Percentiles rank a stretch among this genome's conserved stretches.
Evolutionary conservation across 371 early-diverging fungal species (phyloP).

Genomic region (Phascolomyces articulosus): DNA sequence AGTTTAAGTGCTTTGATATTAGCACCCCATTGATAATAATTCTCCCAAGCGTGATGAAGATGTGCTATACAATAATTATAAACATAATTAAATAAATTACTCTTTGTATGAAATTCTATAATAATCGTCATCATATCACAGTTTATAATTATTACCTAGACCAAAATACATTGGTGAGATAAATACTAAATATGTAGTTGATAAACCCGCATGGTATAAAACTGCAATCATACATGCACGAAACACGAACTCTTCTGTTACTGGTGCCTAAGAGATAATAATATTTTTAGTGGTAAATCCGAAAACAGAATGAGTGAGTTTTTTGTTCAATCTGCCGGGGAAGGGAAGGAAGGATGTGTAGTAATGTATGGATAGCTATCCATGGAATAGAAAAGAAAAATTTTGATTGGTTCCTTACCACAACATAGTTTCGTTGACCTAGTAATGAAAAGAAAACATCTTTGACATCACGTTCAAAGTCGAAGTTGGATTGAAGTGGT

Average conservation of each 20-base stretch:
- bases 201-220: slow-evolving; percentile 43
- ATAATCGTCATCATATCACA: too few species aligned
- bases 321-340: too few species aligned
- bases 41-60: slow-evolving; percentile 64
- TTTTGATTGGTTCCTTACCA: too few species aligned
- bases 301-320: too few species aligned
- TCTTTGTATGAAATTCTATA: too few species aligned
- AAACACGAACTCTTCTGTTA: slow-evolving; percentile 73
- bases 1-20: slow-evolving; percentile 31
- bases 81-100: not conserved
- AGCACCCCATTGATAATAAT: slow-evolving; percentile 40
- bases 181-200: slow-evolving; percentile 41
- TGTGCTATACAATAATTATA: slow-evolving; percentile 42
- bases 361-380: too few species aligned
- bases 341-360: too few species aligned
- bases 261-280: slow-evolving; percentile 51
- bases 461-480: slow-evolving; percentile 23
- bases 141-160: slow-evolving; percentile 42
- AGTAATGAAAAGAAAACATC: slow-evolving; percentile 21
- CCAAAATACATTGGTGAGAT: slow-evolving; percentile 69
- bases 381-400: not conserved
- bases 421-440: slow-evolving; percentile 47
- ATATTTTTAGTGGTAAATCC: not conserved
- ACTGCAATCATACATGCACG: slow-evolving; percentile 64
- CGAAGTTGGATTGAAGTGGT: slow-evolving; percentile 39